These are phyloP conservation scores for Chimonanthus salicifolius DNA, from an alignment of 164 flowering plant species.

Conservation along the genomic window DNA sequence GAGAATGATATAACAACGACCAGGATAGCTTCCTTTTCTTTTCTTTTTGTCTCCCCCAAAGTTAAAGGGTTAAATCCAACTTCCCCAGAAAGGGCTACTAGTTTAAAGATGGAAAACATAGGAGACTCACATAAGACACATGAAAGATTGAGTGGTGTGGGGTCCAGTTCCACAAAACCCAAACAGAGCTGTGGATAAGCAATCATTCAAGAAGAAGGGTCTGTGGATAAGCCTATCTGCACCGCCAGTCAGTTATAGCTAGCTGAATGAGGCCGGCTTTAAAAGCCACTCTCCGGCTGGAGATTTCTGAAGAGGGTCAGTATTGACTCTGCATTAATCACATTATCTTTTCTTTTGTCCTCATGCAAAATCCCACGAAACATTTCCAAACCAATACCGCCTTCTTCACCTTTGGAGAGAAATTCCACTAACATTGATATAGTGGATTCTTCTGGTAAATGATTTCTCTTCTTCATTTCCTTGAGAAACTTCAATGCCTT, in stretches of 20 bases:
- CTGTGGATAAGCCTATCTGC: neutral
- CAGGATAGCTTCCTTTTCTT: too few relatives aligned
- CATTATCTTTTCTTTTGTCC: neutral
- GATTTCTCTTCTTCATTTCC: slow-evolving; percentile 3
- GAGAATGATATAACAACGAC: too few relatives aligned
- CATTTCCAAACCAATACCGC: neutral
- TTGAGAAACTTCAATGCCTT: slow-evolving; percentile 6
- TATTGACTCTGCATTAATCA: neutral
- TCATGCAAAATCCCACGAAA: neutral
- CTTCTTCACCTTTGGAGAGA: neutral
- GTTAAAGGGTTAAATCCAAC: too few relatives aligned
- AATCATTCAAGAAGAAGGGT: neutral
- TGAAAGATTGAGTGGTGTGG: too few relatives aligned
- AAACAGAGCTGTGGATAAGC: too few relatives aligned
- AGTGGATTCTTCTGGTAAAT: neutral
- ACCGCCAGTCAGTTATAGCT: neutral
- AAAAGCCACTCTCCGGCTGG: neutral
- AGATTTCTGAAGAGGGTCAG: neutral
- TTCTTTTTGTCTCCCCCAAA: too few relatives aligned
- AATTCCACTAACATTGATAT: slow-evolving; percentile 1
- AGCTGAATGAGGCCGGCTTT: neutral
- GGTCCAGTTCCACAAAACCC: too few relatives aligned
- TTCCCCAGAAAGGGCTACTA: too few relatives aligned
- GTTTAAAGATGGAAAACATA: too few relatives aligned
- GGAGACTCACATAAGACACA: too few relatives aligned